Evolutionary conservation across 2,329 filamentous ascomycete genomes (phyloP).

Genomic region (Fusarium sp.): DNA sequence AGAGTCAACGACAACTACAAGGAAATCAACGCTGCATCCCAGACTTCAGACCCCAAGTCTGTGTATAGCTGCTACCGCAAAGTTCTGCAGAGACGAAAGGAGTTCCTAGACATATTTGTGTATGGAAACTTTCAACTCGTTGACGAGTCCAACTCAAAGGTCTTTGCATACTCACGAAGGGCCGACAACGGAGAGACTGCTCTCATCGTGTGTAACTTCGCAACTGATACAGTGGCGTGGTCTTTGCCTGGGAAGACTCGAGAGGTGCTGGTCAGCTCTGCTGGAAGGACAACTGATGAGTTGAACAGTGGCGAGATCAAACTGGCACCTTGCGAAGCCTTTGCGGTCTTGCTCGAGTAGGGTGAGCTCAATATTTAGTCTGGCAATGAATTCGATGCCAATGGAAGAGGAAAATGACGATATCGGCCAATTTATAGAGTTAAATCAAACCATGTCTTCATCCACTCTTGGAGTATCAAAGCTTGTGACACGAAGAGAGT

Average conservation of each 20-base stretch:
- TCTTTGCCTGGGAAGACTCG: conserved; percentile 38
- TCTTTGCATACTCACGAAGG: conserved; percentile 52
- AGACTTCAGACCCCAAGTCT: conserved; percentile 58
- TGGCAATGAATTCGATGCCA: conserved; percentile 47
- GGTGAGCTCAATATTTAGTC: not conserved
- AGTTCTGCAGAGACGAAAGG: conserved; percentile 68
- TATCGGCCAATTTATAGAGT: not conserved
- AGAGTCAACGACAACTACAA: conserved; percentile 70
- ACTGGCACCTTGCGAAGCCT: conserved; percentile 51
- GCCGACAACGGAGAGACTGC: conserved; percentile 46
- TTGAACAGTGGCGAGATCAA: conserved; percentile 41
- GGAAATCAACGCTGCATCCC: conserved; percentile 68
- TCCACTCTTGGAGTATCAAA: not conserved
- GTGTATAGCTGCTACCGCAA: conserved; percentile 70
- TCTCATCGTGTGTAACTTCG: conserved; percentile 53
- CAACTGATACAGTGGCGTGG: conserved; percentile 47
- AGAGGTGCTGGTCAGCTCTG: conserved; percentile 49
- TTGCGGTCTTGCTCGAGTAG: conserved; percentile 46
- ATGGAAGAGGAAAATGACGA: not conserved
- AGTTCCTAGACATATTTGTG: conserved; percentile 69
- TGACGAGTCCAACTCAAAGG: conserved; percentile 48
- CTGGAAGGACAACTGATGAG: conserved; percentile 42
- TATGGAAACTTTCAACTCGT: conserved; percentile 65
- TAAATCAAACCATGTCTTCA: not conserved
- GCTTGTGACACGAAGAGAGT: not conserved